These are phyloP conservation scores for Arthrocladium fulminans DNA, from an alignment of 2,329 filamentous ascomycete species.

Conservation along the genomic window DNA sequence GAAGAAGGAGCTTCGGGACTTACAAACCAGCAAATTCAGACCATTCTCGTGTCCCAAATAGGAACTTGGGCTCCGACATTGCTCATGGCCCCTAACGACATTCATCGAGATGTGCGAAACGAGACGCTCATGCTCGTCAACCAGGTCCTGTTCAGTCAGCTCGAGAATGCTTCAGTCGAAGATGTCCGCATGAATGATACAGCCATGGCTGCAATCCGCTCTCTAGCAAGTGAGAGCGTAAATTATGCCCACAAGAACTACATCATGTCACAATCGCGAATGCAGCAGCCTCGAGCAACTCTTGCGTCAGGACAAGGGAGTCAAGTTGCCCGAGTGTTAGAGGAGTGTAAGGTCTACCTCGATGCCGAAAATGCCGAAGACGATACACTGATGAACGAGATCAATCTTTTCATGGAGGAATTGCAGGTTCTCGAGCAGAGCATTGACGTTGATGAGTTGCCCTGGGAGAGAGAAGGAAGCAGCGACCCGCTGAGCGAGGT, in stretches of 20 bases:
- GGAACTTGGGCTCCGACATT: constrained; percentile 44
- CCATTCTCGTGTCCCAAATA: constrained; percentile 31
- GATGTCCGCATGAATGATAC: constrained; percentile 18
- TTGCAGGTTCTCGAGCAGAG: neutral
- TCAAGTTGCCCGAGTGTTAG: constrained; percentile 17
- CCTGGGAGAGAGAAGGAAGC: neutral
- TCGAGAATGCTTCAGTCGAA: constrained; percentile 24
- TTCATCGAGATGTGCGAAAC: constrained; percentile 32
- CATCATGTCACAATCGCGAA: constrained; percentile 9
- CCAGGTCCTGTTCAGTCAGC: constrained; percentile 32
- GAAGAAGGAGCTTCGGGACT: constrained; percentile 24
- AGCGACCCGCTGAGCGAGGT: constrained; percentile 5
- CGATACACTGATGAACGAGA: constrained; percentile 8
- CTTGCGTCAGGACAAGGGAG: constrained; percentile 17
- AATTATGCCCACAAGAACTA: constrained; percentile 13
- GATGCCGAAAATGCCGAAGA: constrained; percentile 14
- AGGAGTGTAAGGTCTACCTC: constrained; percentile 16
- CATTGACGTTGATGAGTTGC: neutral
- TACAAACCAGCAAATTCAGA: constrained; percentile 17
- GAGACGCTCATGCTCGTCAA: constrained; percentile 38
- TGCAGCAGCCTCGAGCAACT: constrained; percentile 7
- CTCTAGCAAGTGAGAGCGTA: constrained; percentile 12
- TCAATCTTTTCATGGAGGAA: neutral
- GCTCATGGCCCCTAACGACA: constrained; percentile 42
- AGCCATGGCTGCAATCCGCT: constrained; percentile 7